Conservation (phyloP, 768 basidiomycete species). For the Russula brevipes region DNA sequence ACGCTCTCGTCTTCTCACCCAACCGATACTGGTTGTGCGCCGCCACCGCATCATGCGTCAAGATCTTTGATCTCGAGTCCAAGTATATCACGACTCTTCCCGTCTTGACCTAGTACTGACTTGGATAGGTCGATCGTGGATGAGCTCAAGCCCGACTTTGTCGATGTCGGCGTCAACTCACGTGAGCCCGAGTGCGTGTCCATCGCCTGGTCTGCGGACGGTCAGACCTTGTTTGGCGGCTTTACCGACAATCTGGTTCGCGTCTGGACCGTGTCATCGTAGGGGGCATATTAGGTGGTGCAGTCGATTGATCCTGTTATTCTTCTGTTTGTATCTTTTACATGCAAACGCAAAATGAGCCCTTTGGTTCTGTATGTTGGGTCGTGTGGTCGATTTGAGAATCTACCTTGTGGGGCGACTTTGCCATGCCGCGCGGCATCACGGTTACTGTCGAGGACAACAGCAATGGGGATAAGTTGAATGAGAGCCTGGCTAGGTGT, state of each 20-base stretch:
- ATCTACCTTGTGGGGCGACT: too few relatives aligned
- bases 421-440: background rate
- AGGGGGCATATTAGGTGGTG: slow-evolving; percentile 28
- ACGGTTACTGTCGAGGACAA: background rate
- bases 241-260: slow-evolving; percentile 94
- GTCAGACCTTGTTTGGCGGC: slow-evolving; percentile 94
- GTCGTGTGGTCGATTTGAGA: too few relatives aligned
- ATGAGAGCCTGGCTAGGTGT: too few relatives aligned
- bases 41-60: slow-evolving; percentile 93
- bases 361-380: slow-evolving; percentile 8
- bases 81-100: slow-evolving; percentile 57
- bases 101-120: slow-evolving; percentile 6
- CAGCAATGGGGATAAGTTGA: background rate
- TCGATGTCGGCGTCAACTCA: slow-evolving; percentile 63
- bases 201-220: slow-evolving; percentile 97
- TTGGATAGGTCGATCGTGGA: slow-evolving; percentile 84
- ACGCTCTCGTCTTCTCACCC: slow-evolving; percentile 98
- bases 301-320: slow-evolving; percentile 18
- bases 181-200: slow-evolving; percentile 91
- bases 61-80: slow-evolving; percentile 99
- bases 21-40: slow-evolving; percentile 99
- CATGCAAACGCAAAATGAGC: slow-evolving; percentile 26
- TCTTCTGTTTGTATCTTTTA: slow-evolving; percentile 25
- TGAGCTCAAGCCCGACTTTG: slow-evolving; percentile 94
- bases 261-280: slow-evolving; percentile 78